Conservation (phyloP, 2,329 filamentous ascomycete species). For the Onygenales sp. region DNA sequence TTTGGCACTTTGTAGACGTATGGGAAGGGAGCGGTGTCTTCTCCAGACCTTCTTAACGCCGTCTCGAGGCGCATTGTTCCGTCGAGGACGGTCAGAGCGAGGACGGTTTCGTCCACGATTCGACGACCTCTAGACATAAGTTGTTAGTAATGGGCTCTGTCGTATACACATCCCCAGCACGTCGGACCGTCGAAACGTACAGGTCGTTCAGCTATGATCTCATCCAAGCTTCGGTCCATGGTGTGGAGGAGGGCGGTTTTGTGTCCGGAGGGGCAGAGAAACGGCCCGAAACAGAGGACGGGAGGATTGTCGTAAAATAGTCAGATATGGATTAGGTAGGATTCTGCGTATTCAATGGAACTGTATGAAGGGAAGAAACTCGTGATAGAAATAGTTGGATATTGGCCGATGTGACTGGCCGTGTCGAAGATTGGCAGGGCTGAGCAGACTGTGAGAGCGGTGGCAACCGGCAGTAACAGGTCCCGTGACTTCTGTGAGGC, state of each 20-base stretch:
- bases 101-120: conserved; percentile 26
- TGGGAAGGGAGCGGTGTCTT: conserved; percentile 2
- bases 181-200: conserved; percentile 28
- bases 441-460: no score
- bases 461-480: no score
- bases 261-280: background rate
- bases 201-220: conserved; percentile 53
- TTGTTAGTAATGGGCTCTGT: background rate
- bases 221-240: conserved; percentile 58
- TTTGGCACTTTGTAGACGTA: conserved; percentile 8
- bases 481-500: no score
- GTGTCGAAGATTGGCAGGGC: no score
- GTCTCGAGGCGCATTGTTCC: conserved; percentile 59
- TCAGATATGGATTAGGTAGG: no score
- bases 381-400: no score
- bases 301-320: background rate
- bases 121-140: conserved; percentile 10
- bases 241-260: conserved; percentile 9
- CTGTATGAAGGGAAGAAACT: no score
- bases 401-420: no score
- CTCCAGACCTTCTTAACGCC: conserved; percentile 75
- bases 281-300: background rate
- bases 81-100: conserved; percentile 23
- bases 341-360: no score
- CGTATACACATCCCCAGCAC: background rate